Evolutionary conservation across 164 flowering plant genomes (phyloP).

Genomic region (Aristolochia fimbriata): DNA sequence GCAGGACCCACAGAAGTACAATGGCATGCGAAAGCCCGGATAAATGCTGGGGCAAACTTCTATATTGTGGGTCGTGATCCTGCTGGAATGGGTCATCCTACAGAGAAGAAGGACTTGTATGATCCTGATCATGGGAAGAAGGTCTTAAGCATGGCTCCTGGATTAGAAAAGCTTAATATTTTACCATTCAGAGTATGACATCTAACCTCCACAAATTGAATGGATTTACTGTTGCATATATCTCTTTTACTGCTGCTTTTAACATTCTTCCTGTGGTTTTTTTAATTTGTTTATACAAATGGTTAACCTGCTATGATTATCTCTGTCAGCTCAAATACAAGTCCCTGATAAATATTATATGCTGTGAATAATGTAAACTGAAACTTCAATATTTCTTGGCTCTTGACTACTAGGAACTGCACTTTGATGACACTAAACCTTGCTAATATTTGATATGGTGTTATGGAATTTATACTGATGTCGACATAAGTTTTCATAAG

Average conservation of each 20-base stretch:
- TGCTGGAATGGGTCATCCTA: conserved; percentile 97
- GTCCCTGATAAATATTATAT: too few relatives aligned
- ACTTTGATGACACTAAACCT: too few relatives aligned
- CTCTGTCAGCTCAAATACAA: too few relatives aligned
- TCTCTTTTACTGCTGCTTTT: not conserved
- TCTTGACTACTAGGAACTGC: too few relatives aligned
- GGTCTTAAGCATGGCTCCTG: conserved; percentile 96
- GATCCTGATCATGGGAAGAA: conserved; percentile 97
- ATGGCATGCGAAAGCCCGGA: conserved; percentile 97
- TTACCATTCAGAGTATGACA: conserved; percentile 73
- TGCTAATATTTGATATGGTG: too few relatives aligned
- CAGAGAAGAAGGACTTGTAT: conserved; percentile 85
- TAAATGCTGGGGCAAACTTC: conserved; percentile 96
- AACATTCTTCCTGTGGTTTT: too few relatives aligned
- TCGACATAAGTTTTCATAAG: too few relatives aligned
- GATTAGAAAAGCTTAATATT: conserved; percentile 80
- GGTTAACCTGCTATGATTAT: too few relatives aligned
- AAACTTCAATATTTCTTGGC: too few relatives aligned
- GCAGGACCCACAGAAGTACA: conserved; percentile 99
- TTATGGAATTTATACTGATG: too few relatives aligned
- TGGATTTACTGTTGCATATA: not conserved
- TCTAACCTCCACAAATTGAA: not conserved
- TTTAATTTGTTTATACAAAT: too few relatives aligned
- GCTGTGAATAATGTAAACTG: too few relatives aligned
- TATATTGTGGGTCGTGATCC: conserved; percentile 98